A percentile compares a stretch with the other conserved stretches of the same genome.
Conservation (phyloP, 2,329 filamentous ascomycete genomes). For the Xylaria sp. region DNA sequence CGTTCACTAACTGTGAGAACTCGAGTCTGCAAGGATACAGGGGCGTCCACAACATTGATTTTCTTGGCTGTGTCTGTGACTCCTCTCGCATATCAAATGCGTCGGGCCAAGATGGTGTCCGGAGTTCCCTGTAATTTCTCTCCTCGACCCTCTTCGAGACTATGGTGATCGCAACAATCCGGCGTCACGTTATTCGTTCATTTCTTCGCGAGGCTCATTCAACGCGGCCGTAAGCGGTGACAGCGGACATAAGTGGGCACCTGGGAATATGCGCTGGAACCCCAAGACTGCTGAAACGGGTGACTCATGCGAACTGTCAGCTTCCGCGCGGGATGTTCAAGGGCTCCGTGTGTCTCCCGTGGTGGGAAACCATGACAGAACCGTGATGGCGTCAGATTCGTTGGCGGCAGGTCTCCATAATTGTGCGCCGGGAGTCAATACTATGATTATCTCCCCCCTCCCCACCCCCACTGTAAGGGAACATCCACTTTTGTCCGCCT, state of each 20-base stretch:
- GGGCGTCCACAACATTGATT: neutral
- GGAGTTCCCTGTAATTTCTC: neutral
- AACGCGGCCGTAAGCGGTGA: neutral
- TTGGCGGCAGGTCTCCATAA: conserved; percentile 7
- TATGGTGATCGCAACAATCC: neutral
- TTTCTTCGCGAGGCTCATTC: neutral
- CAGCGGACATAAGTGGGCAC: neutral
- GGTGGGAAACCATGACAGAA: neutral
- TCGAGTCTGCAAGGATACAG: neutral
- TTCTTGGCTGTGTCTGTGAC: neutral
- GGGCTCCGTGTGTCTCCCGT: conserved; percentile 2
- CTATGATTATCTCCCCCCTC: neutral
- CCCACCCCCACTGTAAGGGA: conserved; percentile 11
- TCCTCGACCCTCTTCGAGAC: neutral
- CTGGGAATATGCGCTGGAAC: neutral
- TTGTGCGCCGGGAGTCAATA: conserved; percentile 6
- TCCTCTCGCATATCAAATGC: neutral
- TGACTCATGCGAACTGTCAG: neutral
- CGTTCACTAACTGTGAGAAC: neutral
- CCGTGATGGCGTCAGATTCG: conserved; percentile 14
- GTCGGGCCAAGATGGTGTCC: neutral
- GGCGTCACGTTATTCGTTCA: neutral
- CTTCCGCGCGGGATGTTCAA: neutral
- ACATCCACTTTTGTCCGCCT: conserved; percentile 31
- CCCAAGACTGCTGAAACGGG: neutral